These are phyloP conservation scores for Labyrinthula sp. DNA, from an alignment of 352 stramenopile genomes.

Conservation along the genomic window DNA sequence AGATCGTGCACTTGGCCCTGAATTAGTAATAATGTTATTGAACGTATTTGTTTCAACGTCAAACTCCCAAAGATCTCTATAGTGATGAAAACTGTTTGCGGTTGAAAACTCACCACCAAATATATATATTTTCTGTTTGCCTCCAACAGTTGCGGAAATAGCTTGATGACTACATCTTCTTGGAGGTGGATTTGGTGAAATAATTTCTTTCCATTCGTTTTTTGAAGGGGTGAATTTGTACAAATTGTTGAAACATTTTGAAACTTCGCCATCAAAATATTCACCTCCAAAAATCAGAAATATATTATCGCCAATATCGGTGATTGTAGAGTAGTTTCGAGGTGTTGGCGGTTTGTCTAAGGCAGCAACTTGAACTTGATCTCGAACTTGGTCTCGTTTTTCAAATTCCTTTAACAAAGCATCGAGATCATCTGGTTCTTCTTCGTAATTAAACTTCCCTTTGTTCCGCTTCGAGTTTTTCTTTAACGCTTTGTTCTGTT, in stretches of 20 bases:
- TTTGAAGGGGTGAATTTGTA: slow-evolving; percentile 71
- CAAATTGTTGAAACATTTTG: slow-evolving; percentile 82
- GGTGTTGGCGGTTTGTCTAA: slow-evolving; percentile 5
- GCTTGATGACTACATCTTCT: slow-evolving; percentile 79
- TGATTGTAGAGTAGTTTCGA: slow-evolving; percentile 20
- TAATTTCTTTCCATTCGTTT: slow-evolving; percentile 60
- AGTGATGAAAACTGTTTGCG: slow-evolving; percentile 90
- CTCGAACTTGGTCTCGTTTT: slow-evolving; percentile 11
- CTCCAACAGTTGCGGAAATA: slow-evolving; percentile 58
- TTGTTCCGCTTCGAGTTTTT: slow-evolving; percentile 15
- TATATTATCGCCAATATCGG: slow-evolving; percentile 39
- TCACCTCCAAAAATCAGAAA: slow-evolving; percentile 83
- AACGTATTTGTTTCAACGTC: slow-evolving; percentile 62
- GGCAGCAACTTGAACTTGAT: slow-evolving; percentile 9
- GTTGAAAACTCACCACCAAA: slow-evolving; percentile 88
- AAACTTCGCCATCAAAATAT: slow-evolving; percentile 87
- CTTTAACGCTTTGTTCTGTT: slow-evolving; percentile 25
- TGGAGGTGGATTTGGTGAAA: slow-evolving; percentile 56
- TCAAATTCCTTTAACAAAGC: slow-evolving; percentile 15
- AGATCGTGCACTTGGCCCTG: slow-evolving; percentile 51
- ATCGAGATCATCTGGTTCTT: slow-evolving; percentile 7
- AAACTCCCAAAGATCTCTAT: slow-evolving; percentile 65
- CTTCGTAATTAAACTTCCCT: slow-evolving; percentile 11
- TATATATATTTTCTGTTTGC: slow-evolving; percentile 79
- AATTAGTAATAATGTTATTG: slow-evolving; percentile 55